phyloP scores from a whole-genome alignment of 352 stramenopile species.

The Phytopythium cucurbitacearum region DNA sequence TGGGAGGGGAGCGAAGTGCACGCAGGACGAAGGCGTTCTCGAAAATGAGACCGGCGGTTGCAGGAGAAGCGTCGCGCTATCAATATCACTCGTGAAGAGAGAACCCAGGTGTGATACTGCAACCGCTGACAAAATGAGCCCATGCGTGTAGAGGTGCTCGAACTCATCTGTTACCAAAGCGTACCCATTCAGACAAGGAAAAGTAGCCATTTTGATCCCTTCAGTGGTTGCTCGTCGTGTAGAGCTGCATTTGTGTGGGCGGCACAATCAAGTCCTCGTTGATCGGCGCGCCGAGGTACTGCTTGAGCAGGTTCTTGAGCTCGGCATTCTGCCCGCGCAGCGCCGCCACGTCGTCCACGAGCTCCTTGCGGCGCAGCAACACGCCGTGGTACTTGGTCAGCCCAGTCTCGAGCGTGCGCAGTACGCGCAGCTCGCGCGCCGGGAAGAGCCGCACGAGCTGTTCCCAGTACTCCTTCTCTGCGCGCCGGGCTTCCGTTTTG shows the following conservation, averaged over 20 bases:
- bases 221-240: conserved; percentile 10
- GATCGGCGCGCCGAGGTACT: conserved; percentile 83
- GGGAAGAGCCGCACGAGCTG: conserved; percentile 73
- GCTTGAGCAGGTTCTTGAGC: conserved; percentile 88
- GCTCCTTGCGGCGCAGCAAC: conserved; percentile 69
- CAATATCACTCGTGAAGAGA: too few relatives aligned
- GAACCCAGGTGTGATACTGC: too few relatives aligned
- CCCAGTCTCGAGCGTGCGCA: conserved; percentile 81
- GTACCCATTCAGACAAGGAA: too few relatives aligned
- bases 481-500: conserved; percentile 37
- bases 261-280: conserved; percentile 85
- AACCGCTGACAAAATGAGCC: too few relatives aligned
- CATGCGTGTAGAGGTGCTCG: too few relatives aligned
- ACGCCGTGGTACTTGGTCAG: conserved; percentile 81
- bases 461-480: conserved; percentile 79
- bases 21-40: too few relatives aligned
- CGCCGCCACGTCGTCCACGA: conserved; percentile 72
- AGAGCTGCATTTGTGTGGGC: conserved; percentile 79
- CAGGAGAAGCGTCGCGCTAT: too few relatives aligned
- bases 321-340: conserved; percentile 86
- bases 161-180: too few relatives aligned
- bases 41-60: too few relatives aligned
- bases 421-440: conserved; percentile 61
- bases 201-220: too few relatives aligned
- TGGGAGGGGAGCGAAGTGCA: too few relatives aligned